phyloP scores from a whole-genome alignment of 805 yeast species.

The Saccharomycopsis microspora region DNA sequence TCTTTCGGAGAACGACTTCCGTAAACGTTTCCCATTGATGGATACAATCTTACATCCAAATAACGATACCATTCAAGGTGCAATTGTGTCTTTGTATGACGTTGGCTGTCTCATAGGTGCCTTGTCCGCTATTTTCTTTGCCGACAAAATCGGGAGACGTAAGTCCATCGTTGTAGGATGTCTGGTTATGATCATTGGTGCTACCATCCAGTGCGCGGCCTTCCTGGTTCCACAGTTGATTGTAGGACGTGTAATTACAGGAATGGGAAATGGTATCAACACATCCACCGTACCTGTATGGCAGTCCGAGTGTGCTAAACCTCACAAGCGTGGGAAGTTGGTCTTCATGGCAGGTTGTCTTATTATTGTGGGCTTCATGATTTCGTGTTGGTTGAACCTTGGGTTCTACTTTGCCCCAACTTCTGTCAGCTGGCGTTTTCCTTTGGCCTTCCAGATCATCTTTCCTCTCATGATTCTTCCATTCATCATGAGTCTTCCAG shows the following conservation, averaged over 20 bases:
- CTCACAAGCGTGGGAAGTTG: slow-evolving; percentile 54
- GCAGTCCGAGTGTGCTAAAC: slow-evolving; percentile 64
- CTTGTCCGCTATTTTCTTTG: slow-evolving; percentile 38
- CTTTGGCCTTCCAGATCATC: slow-evolving; percentile 61
- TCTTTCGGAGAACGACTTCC: slow-evolving; percentile 45
- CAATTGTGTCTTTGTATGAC: slow-evolving; percentile 38
- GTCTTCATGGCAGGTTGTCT: slow-evolving; percentile 62
- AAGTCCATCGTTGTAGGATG: slow-evolving; percentile 41
- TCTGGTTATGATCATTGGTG: slow-evolving; percentile 44
- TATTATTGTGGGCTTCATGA: slow-evolving; percentile 58
- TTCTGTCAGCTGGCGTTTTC: slow-evolving; percentile 50
- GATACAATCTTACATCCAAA: slow-evolving; percentile 15
- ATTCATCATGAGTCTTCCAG: slow-evolving; percentile 27
- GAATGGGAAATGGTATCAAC: slow-evolving; percentile 64
- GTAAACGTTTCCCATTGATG: slow-evolving; percentile 27
- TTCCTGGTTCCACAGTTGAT: slow-evolving; percentile 28
- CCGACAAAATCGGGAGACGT: slow-evolving; percentile 57
- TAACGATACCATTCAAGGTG: slow-evolving; percentile 52
- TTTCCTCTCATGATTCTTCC: slow-evolving; percentile 20
- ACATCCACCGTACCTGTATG: slow-evolving; percentile 72
- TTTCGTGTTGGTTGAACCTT: slow-evolving; percentile 67
- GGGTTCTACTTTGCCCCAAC: slow-evolving; percentile 39
- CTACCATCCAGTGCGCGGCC: slow-evolving; percentile 39
- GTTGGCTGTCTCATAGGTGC: slow-evolving; percentile 67
- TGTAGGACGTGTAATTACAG: slow-evolving; percentile 58